These are phyloP conservation scores for Sporothrix variecibatus DNA, from an alignment of 2,329 filamentous ascomycete species.

Conservation along the genomic window DNA sequence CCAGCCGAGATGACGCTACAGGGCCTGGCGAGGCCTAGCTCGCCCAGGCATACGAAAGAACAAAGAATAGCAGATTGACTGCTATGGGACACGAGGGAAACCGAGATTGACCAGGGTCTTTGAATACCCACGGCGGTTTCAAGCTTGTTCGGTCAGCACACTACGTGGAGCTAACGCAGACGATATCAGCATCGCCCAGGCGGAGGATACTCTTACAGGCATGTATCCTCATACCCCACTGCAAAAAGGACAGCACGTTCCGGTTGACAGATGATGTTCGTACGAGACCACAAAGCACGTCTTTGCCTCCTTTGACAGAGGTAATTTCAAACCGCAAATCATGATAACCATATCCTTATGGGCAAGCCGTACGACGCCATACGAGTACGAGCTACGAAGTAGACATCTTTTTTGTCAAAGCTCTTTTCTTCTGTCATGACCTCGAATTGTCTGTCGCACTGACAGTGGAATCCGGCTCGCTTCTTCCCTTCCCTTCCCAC, in stretches of 20 bases:
- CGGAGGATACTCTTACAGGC: too few relatives aligned
- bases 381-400: not conserved
- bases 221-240: not conserved
- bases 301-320: not conserved
- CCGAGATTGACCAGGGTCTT: conserved; percentile 2
- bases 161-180: not conserved
- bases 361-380: not conserved
- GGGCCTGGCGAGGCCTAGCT: not conserved
- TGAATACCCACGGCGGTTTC: conserved; percentile 1
- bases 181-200: not conserved
- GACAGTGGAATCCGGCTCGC: not conserved
- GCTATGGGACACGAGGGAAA: not conserved
- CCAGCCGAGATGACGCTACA: not conserved
- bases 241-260: not conserved
- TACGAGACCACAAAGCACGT: not conserved
- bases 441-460: conserved; percentile 2
- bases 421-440: not conserved
- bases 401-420: not conserved
- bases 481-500: not conserved
- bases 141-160: not conserved
- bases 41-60: not conserved
- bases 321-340: not conserved
- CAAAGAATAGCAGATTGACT: not conserved
- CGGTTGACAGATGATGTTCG: not conserved
- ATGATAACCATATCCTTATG: not conserved